A percentile compares a stretch with the other conserved stretches of the same genome.
Conservation (phyloP, 2,329 filamentous ascomycete species). For the Escovopsis sp. region DNA sequence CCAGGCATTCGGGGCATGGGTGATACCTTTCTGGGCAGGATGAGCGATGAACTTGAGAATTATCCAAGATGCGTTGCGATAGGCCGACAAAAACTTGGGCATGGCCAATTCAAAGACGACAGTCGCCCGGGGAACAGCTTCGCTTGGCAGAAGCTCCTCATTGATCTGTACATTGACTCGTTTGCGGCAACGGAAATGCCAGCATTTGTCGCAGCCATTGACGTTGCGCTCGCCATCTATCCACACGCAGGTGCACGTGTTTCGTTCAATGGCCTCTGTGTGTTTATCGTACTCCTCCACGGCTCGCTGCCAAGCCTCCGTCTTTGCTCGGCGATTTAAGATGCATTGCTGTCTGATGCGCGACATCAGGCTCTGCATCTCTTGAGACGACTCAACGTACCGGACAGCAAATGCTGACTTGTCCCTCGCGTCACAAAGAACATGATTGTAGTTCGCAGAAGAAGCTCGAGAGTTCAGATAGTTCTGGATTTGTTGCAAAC, state of each 20-base stretch:
- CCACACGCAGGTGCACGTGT: constrained; percentile 7
- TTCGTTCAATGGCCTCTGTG: constrained; percentile 4
- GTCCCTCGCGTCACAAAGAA: neutral
- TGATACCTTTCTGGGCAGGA: neutral
- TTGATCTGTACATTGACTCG: constrained; percentile 8
- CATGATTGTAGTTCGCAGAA: neutral
- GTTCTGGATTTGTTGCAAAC: constrained; percentile 22
- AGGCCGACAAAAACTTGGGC: constrained; percentile 26
- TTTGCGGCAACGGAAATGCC: constrained; percentile 4
- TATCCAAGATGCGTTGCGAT: constrained; percentile 7
- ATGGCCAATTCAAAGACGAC: constrained; percentile 36
- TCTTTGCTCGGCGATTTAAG: neutral
- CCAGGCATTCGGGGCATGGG: neutral
- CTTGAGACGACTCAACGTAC: neutral
- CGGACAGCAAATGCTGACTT: constrained; percentile 1
- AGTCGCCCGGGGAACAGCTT: constrained; percentile 13
- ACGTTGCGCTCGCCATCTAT: constrained; percentile 1
- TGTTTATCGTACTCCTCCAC: constrained; percentile 6
- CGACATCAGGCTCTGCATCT: neutral
- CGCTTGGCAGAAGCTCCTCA: constrained; percentile 13
- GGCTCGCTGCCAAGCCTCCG: neutral
- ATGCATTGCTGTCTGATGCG: constrained; percentile 1
- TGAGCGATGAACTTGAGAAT: constrained; percentile 4
- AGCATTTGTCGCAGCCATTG: constrained; percentile 8
- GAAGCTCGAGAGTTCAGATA: constrained; percentile 2